Percentiles rank a stretch among this genome's conserved stretches.
Evolutionary conservation across 2,329 filamentous ascomycete species (phyloP).

Genomic region (Spiromastix sp.): DNA sequence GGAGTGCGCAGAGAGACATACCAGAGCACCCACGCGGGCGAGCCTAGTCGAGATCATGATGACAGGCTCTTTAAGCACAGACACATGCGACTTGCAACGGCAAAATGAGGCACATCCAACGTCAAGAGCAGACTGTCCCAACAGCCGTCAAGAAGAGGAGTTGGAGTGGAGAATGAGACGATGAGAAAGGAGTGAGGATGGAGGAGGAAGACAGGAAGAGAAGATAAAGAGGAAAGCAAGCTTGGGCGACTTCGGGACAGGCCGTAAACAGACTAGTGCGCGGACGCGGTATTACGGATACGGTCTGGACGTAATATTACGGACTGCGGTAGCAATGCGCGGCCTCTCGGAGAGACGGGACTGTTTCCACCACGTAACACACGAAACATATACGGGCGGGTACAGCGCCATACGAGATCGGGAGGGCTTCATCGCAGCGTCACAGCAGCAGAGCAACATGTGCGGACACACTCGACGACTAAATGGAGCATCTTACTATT

Average conservation of each 20-base stretch:
- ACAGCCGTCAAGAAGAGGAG: too few species aligned
- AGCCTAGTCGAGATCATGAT: conserved; percentile 39
- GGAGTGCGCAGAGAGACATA: conserved; percentile 21
- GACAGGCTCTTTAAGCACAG: conserved; percentile 29
- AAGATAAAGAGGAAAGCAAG: conserved; percentile 5
- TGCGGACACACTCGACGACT: not conserved
- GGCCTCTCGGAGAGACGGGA: not conserved
- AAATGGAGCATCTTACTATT: conserved; percentile 8
- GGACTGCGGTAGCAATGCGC: not conserved
- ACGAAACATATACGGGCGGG: not conserved
- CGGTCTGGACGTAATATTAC: not conserved
- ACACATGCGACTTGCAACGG: conserved; percentile 10
- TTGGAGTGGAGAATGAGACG: conserved; percentile 24
- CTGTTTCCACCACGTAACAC: not conserved
- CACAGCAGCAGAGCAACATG: not conserved
- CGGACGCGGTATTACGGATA: conserved; percentile 1
- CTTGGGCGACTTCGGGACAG: not conserved
- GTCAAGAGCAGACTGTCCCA: conserved; percentile 17
- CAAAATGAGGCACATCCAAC: conserved; percentile 24
- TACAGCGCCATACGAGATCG: not conserved
- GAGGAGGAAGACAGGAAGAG: conserved; percentile 8
- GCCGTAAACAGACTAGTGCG: not conserved
- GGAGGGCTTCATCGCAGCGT: not conserved
- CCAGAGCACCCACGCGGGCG: conserved; percentile 38
- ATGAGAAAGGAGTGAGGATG: conserved; percentile 26